A percentile compares a stretch with the other conserved stretches of the same genome.
phyloP scores from a whole-genome alignment of 495 filamentous ascomycete genomes.

The Choiromyces venosus region DNA sequence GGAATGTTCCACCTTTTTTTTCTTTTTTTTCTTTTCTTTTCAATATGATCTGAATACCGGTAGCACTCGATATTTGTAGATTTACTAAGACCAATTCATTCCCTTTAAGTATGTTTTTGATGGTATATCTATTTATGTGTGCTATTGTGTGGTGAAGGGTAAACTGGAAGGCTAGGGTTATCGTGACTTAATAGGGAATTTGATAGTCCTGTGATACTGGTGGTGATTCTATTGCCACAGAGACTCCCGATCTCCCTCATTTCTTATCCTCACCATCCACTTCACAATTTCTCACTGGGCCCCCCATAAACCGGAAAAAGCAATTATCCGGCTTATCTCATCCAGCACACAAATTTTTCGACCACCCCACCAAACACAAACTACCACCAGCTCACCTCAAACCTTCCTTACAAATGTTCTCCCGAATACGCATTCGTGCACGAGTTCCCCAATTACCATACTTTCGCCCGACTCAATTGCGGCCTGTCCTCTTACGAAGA shows the following conservation, averaged over 20 bases:
- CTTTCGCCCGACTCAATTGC: not conserved
- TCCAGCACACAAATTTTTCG: not conserved
- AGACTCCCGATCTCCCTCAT: too few relatives aligned
- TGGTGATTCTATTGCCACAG: not conserved
- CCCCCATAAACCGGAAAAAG: slow-evolving; percentile 15
- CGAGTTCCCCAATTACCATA: slow-evolving; percentile 5
- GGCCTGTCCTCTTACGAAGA: not conserved
- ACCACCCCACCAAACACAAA: not conserved
- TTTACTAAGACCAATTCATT: not conserved
- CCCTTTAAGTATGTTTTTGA: not conserved
- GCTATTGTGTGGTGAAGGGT: not conserved
- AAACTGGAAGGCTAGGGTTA: not conserved
- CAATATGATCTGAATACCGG: too few relatives aligned
- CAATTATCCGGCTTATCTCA: slow-evolving; percentile 24
- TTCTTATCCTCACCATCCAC: too few relatives aligned
- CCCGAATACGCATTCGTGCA: slow-evolving; percentile 11
- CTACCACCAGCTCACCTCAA: not conserved
- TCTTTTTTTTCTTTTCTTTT: not conserved
- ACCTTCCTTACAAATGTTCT: slow-evolving; percentile 17
- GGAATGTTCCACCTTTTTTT: not conserved
- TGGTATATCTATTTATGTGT: not conserved
- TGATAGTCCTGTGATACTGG: not conserved
- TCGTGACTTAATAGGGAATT: not conserved
- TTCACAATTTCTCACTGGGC: not conserved
- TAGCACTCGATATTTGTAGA: not conserved